phyloP scores from a whole-genome alignment of 495 filamentous ascomycete genomes.

The Polyplosphaeria fusca region DNA sequence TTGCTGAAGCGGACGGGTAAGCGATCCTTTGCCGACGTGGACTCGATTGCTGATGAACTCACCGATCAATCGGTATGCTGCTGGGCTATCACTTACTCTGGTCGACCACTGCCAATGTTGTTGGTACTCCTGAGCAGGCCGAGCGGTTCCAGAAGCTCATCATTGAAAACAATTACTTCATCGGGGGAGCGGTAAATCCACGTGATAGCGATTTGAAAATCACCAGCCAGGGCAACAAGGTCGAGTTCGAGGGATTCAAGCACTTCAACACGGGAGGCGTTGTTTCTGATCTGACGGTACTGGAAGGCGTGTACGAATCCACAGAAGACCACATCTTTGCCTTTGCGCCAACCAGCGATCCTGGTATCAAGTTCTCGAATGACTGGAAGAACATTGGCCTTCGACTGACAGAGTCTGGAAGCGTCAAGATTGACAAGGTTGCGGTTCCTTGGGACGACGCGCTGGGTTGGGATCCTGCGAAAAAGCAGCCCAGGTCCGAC shows the following conservation, averaged over 20 bases:
- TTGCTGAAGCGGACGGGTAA: slow-evolving; percentile 57
- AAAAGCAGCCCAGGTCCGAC: slow-evolving; percentile 47
- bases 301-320: slow-evolving; percentile 55
- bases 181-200: slow-evolving; percentile 63
- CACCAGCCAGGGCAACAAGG: slow-evolving; percentile 48
- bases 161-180: slow-evolving; percentile 57
- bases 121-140: slow-evolving; percentile 54
- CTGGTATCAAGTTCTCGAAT: slow-evolving; percentile 54
- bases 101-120: slow-evolving; percentile 55
- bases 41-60: background rate
- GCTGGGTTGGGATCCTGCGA: slow-evolving; percentile 51
- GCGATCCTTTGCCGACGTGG: background rate
- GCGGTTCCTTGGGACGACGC: slow-evolving; percentile 55
- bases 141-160: slow-evolving; percentile 53
- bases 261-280: slow-evolving; percentile 63
- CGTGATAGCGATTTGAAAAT: slow-evolving; percentile 57
- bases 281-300: slow-evolving; percentile 59
- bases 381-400: slow-evolving; percentile 64
- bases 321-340: slow-evolving; percentile 60
- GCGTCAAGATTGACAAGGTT: slow-evolving; percentile 56
- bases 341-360: slow-evolving; percentile 51
- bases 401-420: slow-evolving; percentile 58
- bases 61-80: slow-evolving; percentile 53
- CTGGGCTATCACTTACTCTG: slow-evolving; percentile 62
- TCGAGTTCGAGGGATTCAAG: slow-evolving; percentile 59